Conservation (phyloP, 306 rosid genomes). For the Dalbergia cochinchinensis region DNA sequence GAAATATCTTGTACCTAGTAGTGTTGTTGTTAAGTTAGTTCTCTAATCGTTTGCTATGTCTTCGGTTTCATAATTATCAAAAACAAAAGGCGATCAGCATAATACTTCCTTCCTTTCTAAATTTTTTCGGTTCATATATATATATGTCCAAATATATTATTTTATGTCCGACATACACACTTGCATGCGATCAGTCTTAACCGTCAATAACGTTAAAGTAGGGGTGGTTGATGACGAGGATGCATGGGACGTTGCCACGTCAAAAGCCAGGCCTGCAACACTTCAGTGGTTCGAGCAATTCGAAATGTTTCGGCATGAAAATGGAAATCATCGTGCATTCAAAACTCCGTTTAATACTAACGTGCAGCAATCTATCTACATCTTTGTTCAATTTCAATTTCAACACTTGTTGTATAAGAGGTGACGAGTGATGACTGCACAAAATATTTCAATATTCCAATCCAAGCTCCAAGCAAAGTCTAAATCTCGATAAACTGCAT, state of each 20-base stretch:
- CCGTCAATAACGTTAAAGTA: background rate
- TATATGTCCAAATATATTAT: no score
- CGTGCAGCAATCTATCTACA: background rate
- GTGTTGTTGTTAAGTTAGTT: no score
- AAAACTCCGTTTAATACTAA: background rate
- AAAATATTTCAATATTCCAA: background rate
- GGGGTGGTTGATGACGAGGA: background rate
- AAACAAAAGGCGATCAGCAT: no score
- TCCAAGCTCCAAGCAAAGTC: background rate
- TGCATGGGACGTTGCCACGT: background rate
- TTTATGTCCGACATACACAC: background rate
- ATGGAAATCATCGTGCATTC: background rate
- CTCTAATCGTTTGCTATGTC: no score
- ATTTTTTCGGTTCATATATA: no score
- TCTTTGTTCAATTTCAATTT: no score
- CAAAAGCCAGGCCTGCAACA: background rate
- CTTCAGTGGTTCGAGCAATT: background rate
- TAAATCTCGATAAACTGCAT: background rate
- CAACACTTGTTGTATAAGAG: background rate
- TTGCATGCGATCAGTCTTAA: background rate
- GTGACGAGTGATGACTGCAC: background rate
- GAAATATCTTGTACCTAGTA: no score
- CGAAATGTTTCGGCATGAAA: background rate
- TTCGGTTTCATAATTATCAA: no score
- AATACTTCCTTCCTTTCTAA: no score